Evolutionary conservation across 352 stramenopile species (phyloP).

Genomic region (Phytophthora melonis): DNA sequence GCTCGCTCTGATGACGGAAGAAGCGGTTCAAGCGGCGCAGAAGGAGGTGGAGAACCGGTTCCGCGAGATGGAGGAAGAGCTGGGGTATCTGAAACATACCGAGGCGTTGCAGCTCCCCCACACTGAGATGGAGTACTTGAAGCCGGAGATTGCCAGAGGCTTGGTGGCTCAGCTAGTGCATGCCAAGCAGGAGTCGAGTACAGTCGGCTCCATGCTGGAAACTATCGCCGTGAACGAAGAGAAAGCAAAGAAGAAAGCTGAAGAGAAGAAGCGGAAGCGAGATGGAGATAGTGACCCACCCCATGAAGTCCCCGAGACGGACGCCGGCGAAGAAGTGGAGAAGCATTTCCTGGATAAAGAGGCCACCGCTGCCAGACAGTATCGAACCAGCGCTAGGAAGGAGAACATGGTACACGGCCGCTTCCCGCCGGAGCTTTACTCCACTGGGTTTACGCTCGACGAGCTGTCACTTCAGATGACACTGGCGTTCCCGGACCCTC

Average conservation of each 20-base stretch:
- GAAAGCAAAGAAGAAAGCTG: slow-evolving; percentile 51
- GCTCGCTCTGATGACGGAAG: slow-evolving; percentile 82
- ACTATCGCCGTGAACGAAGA: slow-evolving; percentile 69
- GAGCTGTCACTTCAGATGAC: slow-evolving; percentile 61
- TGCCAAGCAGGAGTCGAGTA: slow-evolving; percentile 63
- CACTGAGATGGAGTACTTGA: slow-evolving; percentile 63
- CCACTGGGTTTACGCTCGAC: slow-evolving; percentile 66
- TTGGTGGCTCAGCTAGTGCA: slow-evolving; percentile 64
- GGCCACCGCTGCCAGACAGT: slow-evolving; percentile 38
- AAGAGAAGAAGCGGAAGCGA: slow-evolving; percentile 47
- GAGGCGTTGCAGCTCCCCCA: slow-evolving; percentile 54
- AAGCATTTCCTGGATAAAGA: slow-evolving; percentile 66
- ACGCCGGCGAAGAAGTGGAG: slow-evolving; percentile 47
- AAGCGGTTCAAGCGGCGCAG: slow-evolving; percentile 81
- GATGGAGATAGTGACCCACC: slow-evolving; percentile 23
- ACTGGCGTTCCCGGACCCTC: slow-evolving; percentile 66
- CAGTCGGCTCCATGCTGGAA: slow-evolving; percentile 59
- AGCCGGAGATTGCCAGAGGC: slow-evolving; percentile 72
- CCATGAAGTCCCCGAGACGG: slow-evolving; percentile 47
- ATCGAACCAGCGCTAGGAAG: slow-evolving; percentile 44
- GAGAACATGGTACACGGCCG: slow-evolving; percentile 72
- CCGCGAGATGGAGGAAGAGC: slow-evolving; percentile 88
- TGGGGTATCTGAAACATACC: slow-evolving; percentile 69
- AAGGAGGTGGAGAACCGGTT: slow-evolving; percentile 87
- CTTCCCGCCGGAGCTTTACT: slow-evolving; percentile 73